Percentiles rank a stretch among this genome's conserved stretches.
Conservation (phyloP, 2,329 filamentous ascomycete species). For the Penicillium olsonii region DNA sequence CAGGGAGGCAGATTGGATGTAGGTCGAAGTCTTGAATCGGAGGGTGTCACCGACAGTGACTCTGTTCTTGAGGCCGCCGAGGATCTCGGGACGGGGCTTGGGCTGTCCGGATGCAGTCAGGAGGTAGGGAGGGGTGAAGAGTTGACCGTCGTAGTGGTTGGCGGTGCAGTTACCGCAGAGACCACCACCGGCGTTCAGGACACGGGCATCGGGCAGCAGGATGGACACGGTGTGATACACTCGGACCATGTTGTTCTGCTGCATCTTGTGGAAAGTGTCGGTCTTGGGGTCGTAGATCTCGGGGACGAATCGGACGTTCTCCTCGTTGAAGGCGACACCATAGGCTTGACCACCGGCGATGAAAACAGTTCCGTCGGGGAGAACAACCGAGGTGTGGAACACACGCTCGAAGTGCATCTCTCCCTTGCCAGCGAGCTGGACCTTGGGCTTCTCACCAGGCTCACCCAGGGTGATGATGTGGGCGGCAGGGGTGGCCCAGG, state of each 20-base stretch:
- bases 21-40: conserved; percentile 45
- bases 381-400: conserved; percentile 51
- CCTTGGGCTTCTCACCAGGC: conserved; percentile 10
- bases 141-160: conserved; percentile 58
- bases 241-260: conserved; percentile 23
- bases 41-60: conserved; percentile 46
- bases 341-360: conserved; percentile 51
- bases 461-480: conserved; percentile 53
- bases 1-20: conserved; percentile 37
- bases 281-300: conserved; percentile 51
- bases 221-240: conserved; percentile 54
- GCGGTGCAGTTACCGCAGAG: conserved; percentile 51
- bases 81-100: conserved; percentile 48
- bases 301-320: conserved; percentile 40
- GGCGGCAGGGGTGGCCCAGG: conserved; percentile 46
- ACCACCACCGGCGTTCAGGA: conserved; percentile 56
- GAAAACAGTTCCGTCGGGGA: conserved; percentile 53
- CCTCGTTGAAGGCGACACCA: conserved; percentile 49
- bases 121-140: conserved; percentile 60
- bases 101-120: conserved; percentile 47
- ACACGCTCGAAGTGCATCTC: conserved; percentile 49
- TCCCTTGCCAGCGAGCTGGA: conserved; percentile 43
- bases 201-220: conserved; percentile 53
- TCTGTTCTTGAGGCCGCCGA: conserved; percentile 18
- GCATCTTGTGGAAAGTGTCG: conserved; percentile 40